Base-by-base conservation (phyloP, 129 eudicot species). In the Smallanthus sonchifolius region DNA sequence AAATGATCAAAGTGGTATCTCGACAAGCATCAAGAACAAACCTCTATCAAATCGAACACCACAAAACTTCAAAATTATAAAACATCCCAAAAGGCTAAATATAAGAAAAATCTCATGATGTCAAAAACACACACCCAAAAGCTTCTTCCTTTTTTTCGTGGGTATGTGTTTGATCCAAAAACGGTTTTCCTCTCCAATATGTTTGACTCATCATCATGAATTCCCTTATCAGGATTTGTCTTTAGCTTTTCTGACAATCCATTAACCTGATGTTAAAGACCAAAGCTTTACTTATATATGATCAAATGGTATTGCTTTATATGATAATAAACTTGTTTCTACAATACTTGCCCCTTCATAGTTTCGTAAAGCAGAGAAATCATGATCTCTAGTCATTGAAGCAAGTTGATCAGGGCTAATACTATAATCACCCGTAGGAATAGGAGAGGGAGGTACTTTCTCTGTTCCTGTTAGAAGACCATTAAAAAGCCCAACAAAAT, bases 141-240 rank as follows among this genome's bases (percentile, higher is more conserved):
- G 85, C 92, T 86, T 35, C 97, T 83, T 48, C 95, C 91, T 65
- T 93, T 90, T 73, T 93, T 90, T 17, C 87, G 84, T 66, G 98
- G 98, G 87, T 93, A 93, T 6, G 97, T 93, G 73, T 93, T 93
- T 24, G 98, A 83, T 57, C 98, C 98, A 73, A 77, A 93, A 55
- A 84, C 85, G 66, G 63, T 81, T 82, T 88, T 90, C 74, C 98
- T 57, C 39, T 79, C 74, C 73, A 77, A 39, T 17, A 90, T 10
- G 38, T 88, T 91, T 54, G 72, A 73, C 72, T 93, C 98, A 43
- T 90, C 92, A 35, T 84, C 98, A 74, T 28, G 57, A 43, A 93
- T 83, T 15, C 98, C 98, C 84, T 88, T 93, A 19, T 93, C 98
- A 2, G 71, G 38, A 80, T 79, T 76, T 55, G 97, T 82, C 49